phyloP scores from a whole-genome alignment of 208 protist genomes.

The Borovskyia barvae region DNA sequence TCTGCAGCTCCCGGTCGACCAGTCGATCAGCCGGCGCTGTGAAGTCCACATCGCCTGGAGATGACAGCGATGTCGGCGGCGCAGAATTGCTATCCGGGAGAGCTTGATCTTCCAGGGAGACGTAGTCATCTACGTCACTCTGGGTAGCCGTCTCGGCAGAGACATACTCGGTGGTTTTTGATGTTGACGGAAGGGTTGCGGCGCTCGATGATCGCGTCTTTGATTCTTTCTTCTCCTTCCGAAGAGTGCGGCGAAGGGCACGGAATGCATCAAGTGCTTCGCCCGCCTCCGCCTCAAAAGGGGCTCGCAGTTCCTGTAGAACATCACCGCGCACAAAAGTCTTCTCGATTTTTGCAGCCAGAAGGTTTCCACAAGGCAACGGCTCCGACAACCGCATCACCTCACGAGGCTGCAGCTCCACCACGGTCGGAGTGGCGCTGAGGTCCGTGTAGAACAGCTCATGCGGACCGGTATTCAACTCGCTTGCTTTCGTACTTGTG shows the following conservation, averaged over 20 bases:
- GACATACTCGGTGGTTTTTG: no score
- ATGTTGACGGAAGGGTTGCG: no score
- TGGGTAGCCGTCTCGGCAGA: no score
- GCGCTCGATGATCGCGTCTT: no score
- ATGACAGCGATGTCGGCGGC: background rate
- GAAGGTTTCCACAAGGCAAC: slow-evolving; percentile 63
- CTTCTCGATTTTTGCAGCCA: slow-evolving; percentile 26
- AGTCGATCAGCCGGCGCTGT: slow-evolving; percentile 16
- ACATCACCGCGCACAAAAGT: slow-evolving; percentile 24
- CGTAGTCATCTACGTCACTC: no score
- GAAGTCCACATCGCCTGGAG: no score
- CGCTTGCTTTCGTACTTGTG: no score
- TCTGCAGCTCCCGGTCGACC: slow-evolving; percentile 28
- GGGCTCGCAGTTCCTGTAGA: slow-evolving; percentile 25
- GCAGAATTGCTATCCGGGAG: background rate
- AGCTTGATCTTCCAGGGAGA: no score
- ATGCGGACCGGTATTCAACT: no score
- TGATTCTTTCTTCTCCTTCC: background rate
- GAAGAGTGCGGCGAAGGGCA: slow-evolving; percentile 3
- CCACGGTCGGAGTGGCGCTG: slow-evolving; percentile 19
- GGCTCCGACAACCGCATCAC: slow-evolving; percentile 55
- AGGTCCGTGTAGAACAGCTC: no score
- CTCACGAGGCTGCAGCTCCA: slow-evolving; percentile 31
- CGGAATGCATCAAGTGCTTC: slow-evolving; percentile 4
- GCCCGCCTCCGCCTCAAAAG: slow-evolving; percentile 6